These are phyloP conservation scores for Mucor racemosus DNA, from an alignment of 371 early-diverging fungal genomes.

Conservation along the genomic window DNA sequence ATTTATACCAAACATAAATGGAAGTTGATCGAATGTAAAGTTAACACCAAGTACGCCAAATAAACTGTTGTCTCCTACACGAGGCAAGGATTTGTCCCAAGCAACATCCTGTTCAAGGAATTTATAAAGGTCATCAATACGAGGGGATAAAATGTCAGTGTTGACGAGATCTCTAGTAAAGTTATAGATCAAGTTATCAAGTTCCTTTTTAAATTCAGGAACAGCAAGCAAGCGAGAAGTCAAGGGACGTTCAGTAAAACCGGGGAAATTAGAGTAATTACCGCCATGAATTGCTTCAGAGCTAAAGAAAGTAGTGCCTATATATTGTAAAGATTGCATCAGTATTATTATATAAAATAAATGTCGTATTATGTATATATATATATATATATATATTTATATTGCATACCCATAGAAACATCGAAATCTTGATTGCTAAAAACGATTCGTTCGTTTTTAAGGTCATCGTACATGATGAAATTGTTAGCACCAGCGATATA, in stretches of 20 bases:
- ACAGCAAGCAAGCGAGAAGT: conserved; percentile 22
- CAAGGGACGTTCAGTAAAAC: conserved; percentile 31
- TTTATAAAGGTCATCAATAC: conserved; percentile 21
- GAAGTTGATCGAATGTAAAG: background rate
- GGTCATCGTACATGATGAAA: conserved; percentile 37
- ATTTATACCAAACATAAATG: background rate
- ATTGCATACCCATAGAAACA: conserved; percentile 26
- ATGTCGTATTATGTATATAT: too few species aligned
- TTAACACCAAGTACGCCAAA: background rate
- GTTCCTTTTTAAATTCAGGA: conserved; percentile 20
- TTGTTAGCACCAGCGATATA: conserved; percentile 38
- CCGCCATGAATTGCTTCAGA: conserved; percentile 18
- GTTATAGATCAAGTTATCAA: conserved; percentile 12
- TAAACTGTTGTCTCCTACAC: conserved; percentile 7
- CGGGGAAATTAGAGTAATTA: conserved; percentile 30
- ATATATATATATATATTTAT: too few species aligned
- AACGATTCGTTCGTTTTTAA: conserved; percentile 14
- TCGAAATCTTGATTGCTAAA: conserved; percentile 40
- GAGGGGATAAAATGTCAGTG: background rate
- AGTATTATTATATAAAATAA: too few species aligned
- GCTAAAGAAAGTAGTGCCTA: background rate
- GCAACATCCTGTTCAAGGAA: conserved; percentile 30
- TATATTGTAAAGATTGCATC: background rate
- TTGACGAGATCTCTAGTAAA: conserved; percentile 19
- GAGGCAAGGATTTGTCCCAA: conserved; percentile 33